These are phyloP conservation scores for Fusarium verrucosum DNA, from an alignment of 2,329 filamentous ascomycete genomes.

Conservation along the genomic window DNA sequence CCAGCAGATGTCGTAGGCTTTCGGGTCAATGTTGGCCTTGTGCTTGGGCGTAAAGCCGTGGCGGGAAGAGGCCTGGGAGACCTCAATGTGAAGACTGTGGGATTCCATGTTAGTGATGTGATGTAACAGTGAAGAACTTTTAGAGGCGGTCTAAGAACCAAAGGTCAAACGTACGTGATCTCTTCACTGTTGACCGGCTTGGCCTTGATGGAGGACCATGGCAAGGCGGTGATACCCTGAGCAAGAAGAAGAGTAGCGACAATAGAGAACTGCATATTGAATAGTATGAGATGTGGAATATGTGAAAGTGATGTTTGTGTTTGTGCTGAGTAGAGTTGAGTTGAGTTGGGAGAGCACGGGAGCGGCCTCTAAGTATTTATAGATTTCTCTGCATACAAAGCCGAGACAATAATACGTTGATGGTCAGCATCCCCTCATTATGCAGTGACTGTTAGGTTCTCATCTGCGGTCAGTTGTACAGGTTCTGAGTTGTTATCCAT, in stretches of 20 bases:
- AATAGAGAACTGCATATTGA: slow-evolving; percentile 18
- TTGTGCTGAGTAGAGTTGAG: not conserved
- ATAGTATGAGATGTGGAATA: not conserved
- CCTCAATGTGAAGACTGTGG: slow-evolving; percentile 17
- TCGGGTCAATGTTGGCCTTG: not conserved
- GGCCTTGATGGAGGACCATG: slow-evolving; percentile 3
- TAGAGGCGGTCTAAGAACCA: not conserved
- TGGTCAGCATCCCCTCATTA: too few species aligned
- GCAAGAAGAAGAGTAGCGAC: not conserved
- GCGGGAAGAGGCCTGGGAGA: not conserved
- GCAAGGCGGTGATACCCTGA: slow-evolving; percentile 23
- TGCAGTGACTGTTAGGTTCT: too few species aligned
- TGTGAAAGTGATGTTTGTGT: not conserved
- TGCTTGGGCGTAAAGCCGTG: not conserved
- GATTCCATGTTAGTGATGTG: not conserved
- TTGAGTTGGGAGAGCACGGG: not conserved
- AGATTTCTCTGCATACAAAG: not conserved
- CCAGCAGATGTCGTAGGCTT: not conserved
- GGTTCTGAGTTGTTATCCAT: too few species aligned
- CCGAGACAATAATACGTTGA: too few species aligned
- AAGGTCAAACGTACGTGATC: slow-evolving; percentile 15
- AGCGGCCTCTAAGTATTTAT: not conserved
- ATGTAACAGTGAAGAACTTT: not conserved
- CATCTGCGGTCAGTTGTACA: too few species aligned
- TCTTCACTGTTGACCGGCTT: not conserved